phyloP scores from a whole-genome alignment of 495 filamentous ascomycete genomes.

The Hypoxylon trugodes region DNA sequence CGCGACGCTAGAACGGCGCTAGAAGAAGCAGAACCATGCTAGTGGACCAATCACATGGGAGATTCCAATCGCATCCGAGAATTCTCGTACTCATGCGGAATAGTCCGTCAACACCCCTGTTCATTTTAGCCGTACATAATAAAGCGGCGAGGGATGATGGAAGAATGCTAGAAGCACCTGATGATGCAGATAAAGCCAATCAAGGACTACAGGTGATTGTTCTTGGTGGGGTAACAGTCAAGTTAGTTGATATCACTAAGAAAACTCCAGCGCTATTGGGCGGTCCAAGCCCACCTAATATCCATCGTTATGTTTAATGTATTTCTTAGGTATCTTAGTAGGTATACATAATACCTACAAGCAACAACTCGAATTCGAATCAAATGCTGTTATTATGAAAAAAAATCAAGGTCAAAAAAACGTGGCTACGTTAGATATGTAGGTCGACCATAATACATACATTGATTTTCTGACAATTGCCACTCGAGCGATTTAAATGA shows the following conservation, averaged over 20 bases:
- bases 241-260: conserved; percentile 13
- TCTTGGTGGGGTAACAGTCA: conserved; percentile 26
- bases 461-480: too few species aligned
- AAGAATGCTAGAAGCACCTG: conserved; percentile 46
- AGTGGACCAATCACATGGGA: conserved; percentile 40
- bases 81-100: conserved; percentile 38
- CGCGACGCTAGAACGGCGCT: conserved; percentile 51
- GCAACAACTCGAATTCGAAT: too few species aligned
- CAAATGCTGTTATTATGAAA: conserved; percentile 1
- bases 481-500: too few species aligned
- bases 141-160: conserved; percentile 42
- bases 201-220: conserved; percentile 14
- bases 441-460: too few species aligned
- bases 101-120: conserved; percentile 36
- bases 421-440: too few species aligned
- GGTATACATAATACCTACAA: not conserved
- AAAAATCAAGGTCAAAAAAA: conserved; percentile 1
- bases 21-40: conserved; percentile 42
- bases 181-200: conserved; percentile 37
- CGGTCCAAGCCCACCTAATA: not conserved
- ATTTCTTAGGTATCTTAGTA: not conserved
- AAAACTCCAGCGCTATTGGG: conserved; percentile 4
- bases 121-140: conserved; percentile 34
- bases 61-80: conserved; percentile 30
- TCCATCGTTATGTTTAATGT: too few species aligned